A percentile compares a stretch with the other conserved stretches of the same genome.
Evolutionary conservation across 179 eudicot genomes (phyloP).

Genomic region (Beta lomatogona): DNA sequence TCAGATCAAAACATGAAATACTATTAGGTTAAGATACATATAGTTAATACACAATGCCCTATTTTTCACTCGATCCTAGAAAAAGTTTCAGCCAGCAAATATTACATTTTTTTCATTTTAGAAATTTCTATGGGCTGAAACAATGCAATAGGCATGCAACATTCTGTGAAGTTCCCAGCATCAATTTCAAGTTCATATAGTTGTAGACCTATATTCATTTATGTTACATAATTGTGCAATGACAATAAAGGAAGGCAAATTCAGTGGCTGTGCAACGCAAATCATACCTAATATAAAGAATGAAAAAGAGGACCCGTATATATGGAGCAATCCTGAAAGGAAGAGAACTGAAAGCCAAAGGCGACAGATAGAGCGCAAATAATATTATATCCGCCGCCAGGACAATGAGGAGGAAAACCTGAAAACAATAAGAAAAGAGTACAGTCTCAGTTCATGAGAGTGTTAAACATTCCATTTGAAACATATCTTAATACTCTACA

Average conservation of each 20-base stretch:
- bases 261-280: neutral
- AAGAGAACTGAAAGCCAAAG: constrained; percentile 56
- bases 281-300: constrained; percentile 71
- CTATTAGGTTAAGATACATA: neutral
- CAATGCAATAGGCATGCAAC: neutral
- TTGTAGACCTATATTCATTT: neutral
- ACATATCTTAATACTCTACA: neutral
- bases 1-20: too few relatives aligned
- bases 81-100: neutral
- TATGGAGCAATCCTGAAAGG: constrained; percentile 94
- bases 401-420: constrained; percentile 65
- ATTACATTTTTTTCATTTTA: neutral
- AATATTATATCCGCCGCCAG: constrained; percentile 65
- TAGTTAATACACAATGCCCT: neutral
- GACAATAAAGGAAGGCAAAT: neutral
- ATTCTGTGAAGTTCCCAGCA: too few relatives aligned
- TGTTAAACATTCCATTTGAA: neutral
- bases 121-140: neutral
- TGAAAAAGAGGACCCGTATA: constrained; percentile 73
- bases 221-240: neutral
- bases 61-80: neutral
- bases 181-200: neutral
- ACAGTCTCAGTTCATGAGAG: constrained; percentile 17
- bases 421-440: constrained; percentile 27
- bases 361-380: constrained; percentile 58